Evolutionary conservation across 306 rosid genomes (phyloP), one percentile per base, ranked within the genome.

Genomic region (Lathyrus oleraceus): DNA sequence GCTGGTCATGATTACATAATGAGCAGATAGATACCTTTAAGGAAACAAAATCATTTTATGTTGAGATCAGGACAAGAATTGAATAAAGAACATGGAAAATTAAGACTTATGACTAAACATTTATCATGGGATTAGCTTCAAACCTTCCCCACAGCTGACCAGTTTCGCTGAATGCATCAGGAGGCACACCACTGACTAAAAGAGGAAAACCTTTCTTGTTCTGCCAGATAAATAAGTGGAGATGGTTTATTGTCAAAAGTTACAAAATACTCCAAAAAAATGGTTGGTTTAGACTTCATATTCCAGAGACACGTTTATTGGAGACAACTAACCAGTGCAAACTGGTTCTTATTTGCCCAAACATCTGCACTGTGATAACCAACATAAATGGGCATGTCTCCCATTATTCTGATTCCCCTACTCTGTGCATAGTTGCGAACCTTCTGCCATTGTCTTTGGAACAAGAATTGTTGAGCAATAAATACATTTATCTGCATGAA

Each of bases 311-410:
- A 58, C 20, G 67, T 69, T 77, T 62, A 59, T 67, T 20, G 59
- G 30, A 51, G 73, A 76, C 4, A 10, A 81, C 89, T 79, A 65
- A 93, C 98, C 87, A 90, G 90, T 66, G 61, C 65, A 84, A 93
- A 93, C 14, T 88, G 94, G 73, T 84, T 90, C 83, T 82, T 88
- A 83, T 93, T 90, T 76, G 97, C 98, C 97, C 98, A 93, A 74
- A 90, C 98, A 84, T 93, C 98, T 74, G 98, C 98, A 81, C 96
- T 93, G 77, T 93, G 98, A 82, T 93, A 90, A 72, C 97, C 97
- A 49, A 93, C 98, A 81, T 93, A 93, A 54, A 93, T 93, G 73
- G 98, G 98, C 97, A 93, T 93, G 87, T 93, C 98, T 65, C 98
- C 98, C 96, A 93, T 88, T 66, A 93, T 90, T 53, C 84, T 85